Conservation (phyloP, 2,329 filamentous ascomycete genomes). For the Beauveria sp. region DNA sequence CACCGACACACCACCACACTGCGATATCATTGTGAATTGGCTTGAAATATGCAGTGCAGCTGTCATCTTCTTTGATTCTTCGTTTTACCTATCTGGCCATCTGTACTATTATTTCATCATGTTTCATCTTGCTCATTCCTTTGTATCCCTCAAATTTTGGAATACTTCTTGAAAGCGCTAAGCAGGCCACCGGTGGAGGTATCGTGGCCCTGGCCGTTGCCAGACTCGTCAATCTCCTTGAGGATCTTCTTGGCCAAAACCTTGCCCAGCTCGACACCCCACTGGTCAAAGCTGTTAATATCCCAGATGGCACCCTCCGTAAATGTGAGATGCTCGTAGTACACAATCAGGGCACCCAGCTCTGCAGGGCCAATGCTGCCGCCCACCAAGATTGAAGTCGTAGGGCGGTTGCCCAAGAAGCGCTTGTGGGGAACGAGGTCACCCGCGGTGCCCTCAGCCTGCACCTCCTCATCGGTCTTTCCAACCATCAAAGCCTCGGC, state of each 20-base stretch:
- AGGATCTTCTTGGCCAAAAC: slow-evolving; percentile 88
- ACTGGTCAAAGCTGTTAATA: slow-evolving; percentile 99
- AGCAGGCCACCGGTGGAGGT: slow-evolving; percentile 82
- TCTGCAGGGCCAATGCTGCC: slow-evolving; percentile 91
- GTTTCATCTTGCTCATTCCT: background rate
- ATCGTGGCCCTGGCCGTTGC: slow-evolving; percentile 68
- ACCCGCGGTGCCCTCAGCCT: slow-evolving; percentile 64
- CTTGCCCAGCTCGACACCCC: slow-evolving; percentile 98
- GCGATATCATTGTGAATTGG: background rate
- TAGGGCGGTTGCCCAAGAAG: slow-evolving; percentile 95
- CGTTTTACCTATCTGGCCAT: background rate
- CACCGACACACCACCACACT: background rate
- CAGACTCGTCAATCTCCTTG: slow-evolving; percentile 73
- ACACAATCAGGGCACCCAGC: slow-evolving; percentile 90
- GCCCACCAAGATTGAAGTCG: slow-evolving; percentile 83
- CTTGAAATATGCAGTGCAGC: background rate
- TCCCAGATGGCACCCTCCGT: slow-evolving; percentile 98
- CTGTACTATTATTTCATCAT: background rate
- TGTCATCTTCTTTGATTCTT: background rate
- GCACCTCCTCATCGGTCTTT: slow-evolving; percentile 74
- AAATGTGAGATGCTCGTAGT: slow-evolving; percentile 98
- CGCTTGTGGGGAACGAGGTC: slow-evolving; percentile 95
- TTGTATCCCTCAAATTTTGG: slow-evolving; percentile 35
- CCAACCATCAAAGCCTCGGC: slow-evolving; percentile 86
- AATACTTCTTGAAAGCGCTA: slow-evolving; percentile 79